A percentile compares a stretch with the other conserved stretches of the same genome.
Conservation (phyloP, 306 rosid species). For the Corylus avellana region DNA sequence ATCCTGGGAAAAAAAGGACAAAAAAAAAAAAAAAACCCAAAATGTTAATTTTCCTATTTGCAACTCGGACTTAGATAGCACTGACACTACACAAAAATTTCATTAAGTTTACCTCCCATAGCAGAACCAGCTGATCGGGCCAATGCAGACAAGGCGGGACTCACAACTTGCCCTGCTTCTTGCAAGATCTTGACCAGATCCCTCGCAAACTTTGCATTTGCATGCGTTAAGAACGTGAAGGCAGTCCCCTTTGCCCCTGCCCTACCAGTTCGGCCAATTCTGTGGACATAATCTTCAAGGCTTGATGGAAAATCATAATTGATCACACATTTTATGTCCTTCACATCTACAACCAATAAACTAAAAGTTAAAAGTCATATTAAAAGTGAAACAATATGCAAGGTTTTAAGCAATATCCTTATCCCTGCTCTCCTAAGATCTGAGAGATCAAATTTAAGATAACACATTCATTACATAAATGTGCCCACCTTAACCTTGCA, state of each 20-base stretch:
- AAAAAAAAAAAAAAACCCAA: background rate
- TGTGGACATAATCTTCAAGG: constrained; percentile 94
- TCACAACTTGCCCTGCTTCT: constrained; percentile 80
- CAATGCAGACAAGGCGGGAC: constrained; percentile 61
- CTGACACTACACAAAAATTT: background rate
- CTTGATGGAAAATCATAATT: constrained; percentile 92
- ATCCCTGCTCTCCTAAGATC: constrained; percentile 86
- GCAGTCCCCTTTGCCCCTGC: constrained; percentile 99
- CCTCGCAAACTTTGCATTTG: constrained; percentile 68
- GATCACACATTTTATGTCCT: constrained; percentile 93
- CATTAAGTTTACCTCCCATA: constrained; percentile 50
- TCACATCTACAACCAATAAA: constrained; percentile 75
- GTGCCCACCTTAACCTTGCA: constrained; percentile 99
- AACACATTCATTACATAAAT: constrained; percentile 87
- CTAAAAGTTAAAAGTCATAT: constrained; percentile 16
- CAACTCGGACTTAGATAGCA: background rate
- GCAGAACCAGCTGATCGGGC: constrained; percentile 62
- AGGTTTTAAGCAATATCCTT: constrained; percentile 48
- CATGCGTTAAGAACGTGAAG: constrained; percentile 74
- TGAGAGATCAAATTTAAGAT: constrained; percentile 72
- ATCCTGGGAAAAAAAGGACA: constrained; percentile 39
- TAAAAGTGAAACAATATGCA: constrained; percentile 18
- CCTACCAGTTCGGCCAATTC: constrained; percentile 98
- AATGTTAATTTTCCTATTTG: constrained; percentile 6
- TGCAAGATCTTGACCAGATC: constrained; percentile 77